Conservation (phyloP, 257 asterid genomes). For the Anisodus acutangulus region DNA sequence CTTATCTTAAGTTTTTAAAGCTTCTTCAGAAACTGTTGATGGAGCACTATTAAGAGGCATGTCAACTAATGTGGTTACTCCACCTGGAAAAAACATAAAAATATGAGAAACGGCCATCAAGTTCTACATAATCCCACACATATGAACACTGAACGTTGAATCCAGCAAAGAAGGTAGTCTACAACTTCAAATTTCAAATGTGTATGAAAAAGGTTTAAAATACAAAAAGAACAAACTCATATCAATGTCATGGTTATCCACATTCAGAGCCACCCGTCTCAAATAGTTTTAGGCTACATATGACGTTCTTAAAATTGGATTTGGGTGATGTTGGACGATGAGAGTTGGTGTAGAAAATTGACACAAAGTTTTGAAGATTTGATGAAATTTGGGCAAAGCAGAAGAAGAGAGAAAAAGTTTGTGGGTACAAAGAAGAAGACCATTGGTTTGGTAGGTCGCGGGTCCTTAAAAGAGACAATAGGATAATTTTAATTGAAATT, state of each 20-base stretch:
- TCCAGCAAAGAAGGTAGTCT: neutral
- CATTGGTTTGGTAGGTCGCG: too few species aligned
- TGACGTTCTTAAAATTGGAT: constrained; percentile 6
- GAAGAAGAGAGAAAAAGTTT: too few species aligned
- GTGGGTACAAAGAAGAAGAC: too few species aligned
- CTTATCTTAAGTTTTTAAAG: constrained; percentile 80
- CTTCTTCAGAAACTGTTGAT: constrained; percentile 84
- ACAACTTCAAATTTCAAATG: neutral
- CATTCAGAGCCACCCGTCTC: neutral
- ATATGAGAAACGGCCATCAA: neutral
- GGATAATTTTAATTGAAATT: too few species aligned
- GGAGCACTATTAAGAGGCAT: constrained; percentile 95
- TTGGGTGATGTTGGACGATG: too few species aligned
- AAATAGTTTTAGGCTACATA: constrained; percentile 12
- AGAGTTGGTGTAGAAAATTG: too few species aligned
- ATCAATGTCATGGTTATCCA: neutral
- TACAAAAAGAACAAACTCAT: neutral
- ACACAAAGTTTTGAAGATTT: too few species aligned
- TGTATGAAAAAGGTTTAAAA: neutral
- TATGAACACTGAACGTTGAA: neutral
- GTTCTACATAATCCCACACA: neutral
- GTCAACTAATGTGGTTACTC: constrained; percentile 88
- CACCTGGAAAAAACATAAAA: constrained; percentile 58
- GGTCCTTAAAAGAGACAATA: too few species aligned
- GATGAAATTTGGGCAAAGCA: too few species aligned